These are phyloP conservation scores for Rhizopogon rudus DNA, from an alignment of 768 basidiomycete species.

Conservation along the genomic window DNA sequence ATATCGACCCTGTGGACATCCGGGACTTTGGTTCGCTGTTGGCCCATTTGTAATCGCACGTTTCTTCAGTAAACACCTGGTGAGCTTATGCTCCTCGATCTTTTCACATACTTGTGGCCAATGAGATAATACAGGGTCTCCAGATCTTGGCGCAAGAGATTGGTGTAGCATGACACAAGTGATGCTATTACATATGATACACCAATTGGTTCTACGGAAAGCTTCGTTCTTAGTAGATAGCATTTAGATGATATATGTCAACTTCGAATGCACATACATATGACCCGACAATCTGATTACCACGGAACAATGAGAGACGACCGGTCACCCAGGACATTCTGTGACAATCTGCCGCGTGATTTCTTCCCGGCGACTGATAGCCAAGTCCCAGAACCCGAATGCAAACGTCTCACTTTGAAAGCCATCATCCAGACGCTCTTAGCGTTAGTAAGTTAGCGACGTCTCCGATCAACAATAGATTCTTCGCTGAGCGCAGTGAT, in stretches of 20 bases:
- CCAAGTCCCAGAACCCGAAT: slow-evolving; percentile 64
- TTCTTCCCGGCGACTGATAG: slow-evolving; percentile 73
- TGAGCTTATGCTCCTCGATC: not conserved
- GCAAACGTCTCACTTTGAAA: slow-evolving; percentile 67
- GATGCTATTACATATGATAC: not conserved
- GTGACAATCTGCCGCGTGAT: slow-evolving; percentile 89
- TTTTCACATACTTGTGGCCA: not conserved
- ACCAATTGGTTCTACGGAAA: not conserved
- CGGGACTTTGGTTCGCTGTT: not conserved
- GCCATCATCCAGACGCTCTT: slow-evolving; percentile 91
- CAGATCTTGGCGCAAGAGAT: not conserved
- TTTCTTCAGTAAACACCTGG: not conserved
- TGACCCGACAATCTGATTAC: slow-evolving; percentile 27
- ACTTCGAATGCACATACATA: not conserved
- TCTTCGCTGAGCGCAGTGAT: slow-evolving; percentile 82
- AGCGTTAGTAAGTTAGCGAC: no score
- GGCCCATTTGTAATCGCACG: not conserved
- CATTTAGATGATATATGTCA: not conserved
- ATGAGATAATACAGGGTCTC: not conserved
- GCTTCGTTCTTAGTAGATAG: no score
- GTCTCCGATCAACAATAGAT: slow-evolving; percentile 92
- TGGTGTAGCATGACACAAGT: not conserved
- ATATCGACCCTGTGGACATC: not conserved
- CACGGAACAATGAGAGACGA: slow-evolving; percentile 51
- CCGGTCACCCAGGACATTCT: slow-evolving; percentile 68